phyloP scores from a whole-genome alignment of 768 basidiomycete species.

The Phaffia tasmanica region DNA sequence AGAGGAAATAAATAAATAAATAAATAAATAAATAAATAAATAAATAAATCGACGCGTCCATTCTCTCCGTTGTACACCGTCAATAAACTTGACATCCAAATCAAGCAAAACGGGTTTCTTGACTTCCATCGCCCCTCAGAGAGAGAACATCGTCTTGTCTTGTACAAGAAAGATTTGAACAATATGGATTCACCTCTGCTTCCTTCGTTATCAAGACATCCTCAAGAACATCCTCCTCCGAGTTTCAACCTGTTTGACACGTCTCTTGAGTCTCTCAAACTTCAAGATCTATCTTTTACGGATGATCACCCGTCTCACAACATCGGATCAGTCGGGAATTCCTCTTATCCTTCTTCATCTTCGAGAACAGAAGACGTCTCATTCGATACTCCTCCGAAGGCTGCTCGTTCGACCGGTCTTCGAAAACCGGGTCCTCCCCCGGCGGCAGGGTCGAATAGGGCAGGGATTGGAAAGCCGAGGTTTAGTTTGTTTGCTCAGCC shows the following conservation, averaged over 20 bases:
- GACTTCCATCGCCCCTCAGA: background rate
- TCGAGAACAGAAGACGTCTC: background rate
- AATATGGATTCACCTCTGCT: constrained; percentile 12
- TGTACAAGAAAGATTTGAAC: no score
- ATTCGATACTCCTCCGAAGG: background rate
- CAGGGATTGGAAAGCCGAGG: background rate
- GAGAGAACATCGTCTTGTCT: background rate
- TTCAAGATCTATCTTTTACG: constrained; percentile 9
- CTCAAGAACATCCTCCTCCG: no score
- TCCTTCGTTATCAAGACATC: background rate
- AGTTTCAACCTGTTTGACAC: background rate
- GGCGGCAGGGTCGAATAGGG: background rate
- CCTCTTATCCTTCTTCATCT: background rate
- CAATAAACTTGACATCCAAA: no score
- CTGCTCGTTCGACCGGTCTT: background rate
- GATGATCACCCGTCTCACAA: background rate
- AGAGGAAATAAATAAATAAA: no score
- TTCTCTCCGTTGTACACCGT: no score
- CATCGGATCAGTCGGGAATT: background rate
- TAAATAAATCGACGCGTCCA: no score
- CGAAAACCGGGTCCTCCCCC: background rate
- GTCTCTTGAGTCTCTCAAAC: constrained; percentile 10
- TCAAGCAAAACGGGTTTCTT: background rate
- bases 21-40: no score
- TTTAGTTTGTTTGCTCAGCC: constrained; percentile 12